phyloP scores from a whole-genome alignment of 2,329 filamentous ascomycete species.

The Septoria linicola region DNA sequence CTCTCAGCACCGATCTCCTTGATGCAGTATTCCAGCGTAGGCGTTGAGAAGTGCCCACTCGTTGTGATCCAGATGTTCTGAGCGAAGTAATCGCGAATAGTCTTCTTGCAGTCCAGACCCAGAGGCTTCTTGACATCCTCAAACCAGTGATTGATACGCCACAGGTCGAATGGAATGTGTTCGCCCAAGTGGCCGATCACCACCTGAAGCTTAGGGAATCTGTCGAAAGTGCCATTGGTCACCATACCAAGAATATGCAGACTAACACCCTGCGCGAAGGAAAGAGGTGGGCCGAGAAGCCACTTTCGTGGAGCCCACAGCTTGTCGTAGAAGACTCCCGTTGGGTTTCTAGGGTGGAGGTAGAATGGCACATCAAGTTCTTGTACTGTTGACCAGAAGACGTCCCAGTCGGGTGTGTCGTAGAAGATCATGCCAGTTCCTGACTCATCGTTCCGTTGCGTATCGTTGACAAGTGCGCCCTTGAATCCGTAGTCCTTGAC shows the following conservation, averaged over 20 bases:
- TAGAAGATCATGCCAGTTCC: conserved; percentile 65
- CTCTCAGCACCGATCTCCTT: conserved; percentile 45
- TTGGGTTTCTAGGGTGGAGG: conserved; percentile 55
- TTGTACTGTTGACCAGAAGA: conserved; percentile 59
- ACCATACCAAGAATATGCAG: conserved; percentile 57
- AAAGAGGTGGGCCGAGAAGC: conserved; percentile 60
- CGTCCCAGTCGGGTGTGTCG: conserved; percentile 59
- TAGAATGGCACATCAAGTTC: conserved; percentile 65
- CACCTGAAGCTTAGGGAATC: conserved; percentile 48
- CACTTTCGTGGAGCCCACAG: conserved; percentile 60
- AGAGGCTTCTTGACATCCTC: conserved; percentile 56
- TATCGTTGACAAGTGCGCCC: conserved; percentile 39
- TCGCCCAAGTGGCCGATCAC: conserved; percentile 52
- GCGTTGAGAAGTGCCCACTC: conserved; percentile 56
- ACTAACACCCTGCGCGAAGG: conserved; percentile 59
- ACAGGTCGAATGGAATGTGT: conserved; percentile 53
- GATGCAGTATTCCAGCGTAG: conserved; percentile 52
- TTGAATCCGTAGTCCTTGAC: conserved; percentile 50
- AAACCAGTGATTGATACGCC: conserved; percentile 52
- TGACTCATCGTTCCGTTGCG: conserved; percentile 57
- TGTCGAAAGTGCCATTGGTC: conserved; percentile 53
- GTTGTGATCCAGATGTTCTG: conserved; percentile 60
- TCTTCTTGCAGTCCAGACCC: conserved; percentile 50
- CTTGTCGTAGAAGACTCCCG: conserved; percentile 56
- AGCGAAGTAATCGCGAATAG: conserved; percentile 53